These are phyloP conservation scores for Pistacia atlantica DNA, from an alignment of 345 rosid species.

Conservation along the genomic window DNA sequence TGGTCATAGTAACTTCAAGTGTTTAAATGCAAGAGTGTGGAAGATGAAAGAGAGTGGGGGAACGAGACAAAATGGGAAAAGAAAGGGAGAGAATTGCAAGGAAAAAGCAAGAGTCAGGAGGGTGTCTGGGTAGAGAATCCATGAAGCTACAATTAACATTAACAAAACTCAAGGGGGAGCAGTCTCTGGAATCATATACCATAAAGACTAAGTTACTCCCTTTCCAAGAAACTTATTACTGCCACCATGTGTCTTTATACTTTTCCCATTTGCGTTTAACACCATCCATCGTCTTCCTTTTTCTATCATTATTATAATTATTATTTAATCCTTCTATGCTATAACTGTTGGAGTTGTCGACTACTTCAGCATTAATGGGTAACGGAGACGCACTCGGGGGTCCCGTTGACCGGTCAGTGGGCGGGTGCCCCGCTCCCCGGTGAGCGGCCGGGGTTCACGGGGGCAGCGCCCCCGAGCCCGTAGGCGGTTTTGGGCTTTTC, in stretches of 20 bases:
- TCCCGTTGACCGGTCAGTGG: too few species aligned
- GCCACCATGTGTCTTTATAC: neutral
- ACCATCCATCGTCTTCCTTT: neutral
- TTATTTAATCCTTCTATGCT: neutral
- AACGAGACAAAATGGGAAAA: conserved; percentile 20
- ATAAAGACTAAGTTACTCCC: conserved; percentile 13
- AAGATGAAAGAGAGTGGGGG: neutral
- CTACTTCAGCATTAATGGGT: too few species aligned
- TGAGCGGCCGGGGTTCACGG: too few species aligned
- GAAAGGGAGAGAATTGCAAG: neutral
- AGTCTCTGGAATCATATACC: conserved; percentile 21
- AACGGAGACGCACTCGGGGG: too few species aligned
- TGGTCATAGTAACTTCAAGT: neutral
- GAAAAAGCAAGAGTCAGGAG: conserved; percentile 13
- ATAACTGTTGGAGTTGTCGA: too few species aligned
- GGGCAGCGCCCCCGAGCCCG: too few species aligned
- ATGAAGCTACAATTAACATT: conserved; percentile 6
- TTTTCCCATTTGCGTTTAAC: neutral
- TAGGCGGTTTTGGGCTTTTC: too few species aligned
- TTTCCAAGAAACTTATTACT: neutral
- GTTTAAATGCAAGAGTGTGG: neutral
- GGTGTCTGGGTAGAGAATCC: conserved; percentile 21
- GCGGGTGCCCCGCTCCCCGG: too few species aligned
- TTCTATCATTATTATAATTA: neutral
- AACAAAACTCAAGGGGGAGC: neutral